phyloP scores from a whole-genome alignment of 345 rosid species.

The Gynandropsis gynandra region DNA sequence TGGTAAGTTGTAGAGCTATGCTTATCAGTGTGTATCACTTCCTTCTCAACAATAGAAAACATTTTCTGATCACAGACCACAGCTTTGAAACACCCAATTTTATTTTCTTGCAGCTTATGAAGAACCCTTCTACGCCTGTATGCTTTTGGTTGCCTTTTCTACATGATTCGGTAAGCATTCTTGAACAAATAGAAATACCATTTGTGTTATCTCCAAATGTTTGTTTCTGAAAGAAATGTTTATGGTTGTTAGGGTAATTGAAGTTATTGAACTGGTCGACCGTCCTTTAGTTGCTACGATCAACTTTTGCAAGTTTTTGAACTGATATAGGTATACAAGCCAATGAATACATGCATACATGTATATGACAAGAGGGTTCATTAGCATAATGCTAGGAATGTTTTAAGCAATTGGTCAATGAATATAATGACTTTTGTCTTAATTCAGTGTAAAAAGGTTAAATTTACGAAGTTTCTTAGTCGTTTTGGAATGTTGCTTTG shows the following conservation, averaged over 20 bases:
- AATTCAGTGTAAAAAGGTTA: no score
- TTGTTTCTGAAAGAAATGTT: not conserved
- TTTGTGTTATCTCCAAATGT: not conserved
- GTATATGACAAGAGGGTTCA: no score
- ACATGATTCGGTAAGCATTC: constrained; percentile 64
- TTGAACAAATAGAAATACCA: not conserved
- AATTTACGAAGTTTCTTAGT: no score
- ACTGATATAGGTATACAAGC: no score
- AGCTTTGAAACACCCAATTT: not conserved
- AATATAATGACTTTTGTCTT: no score
- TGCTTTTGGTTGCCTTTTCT: constrained; percentile 90
- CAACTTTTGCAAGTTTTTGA: no score
- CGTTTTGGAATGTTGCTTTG: no score
- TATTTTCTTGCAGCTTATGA: constrained; percentile 68
- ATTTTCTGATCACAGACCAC: not conserved
- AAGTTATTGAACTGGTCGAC: constrained; percentile 65
- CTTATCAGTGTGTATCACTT: constrained; percentile 43
- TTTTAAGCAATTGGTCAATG: no score
- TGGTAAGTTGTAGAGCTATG: constrained; percentile 68
- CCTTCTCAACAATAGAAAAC: constrained; percentile 4
- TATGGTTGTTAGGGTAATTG: constrained; percentile 39
- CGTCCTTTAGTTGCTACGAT: no score
- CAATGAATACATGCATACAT: no score
- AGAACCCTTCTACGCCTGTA: constrained; percentile 79
- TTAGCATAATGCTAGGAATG: no score